Conservation (phyloP, 768 basidiomycete species). For the Asterophora lycoperdoides region DNA sequence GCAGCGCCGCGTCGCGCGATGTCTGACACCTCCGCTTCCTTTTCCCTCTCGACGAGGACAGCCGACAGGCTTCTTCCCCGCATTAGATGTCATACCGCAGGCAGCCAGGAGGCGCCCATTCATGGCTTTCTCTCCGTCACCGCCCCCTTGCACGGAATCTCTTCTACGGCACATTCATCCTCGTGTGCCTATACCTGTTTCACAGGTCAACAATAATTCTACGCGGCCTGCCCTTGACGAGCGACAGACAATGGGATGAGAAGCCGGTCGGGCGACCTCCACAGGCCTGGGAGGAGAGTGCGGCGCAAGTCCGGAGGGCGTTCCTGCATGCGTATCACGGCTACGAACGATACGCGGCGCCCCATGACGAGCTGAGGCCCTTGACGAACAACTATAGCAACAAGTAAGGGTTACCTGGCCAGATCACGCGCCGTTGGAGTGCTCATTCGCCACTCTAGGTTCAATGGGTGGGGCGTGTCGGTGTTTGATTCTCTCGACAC, state of each 20-base stretch:
- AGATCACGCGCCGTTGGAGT: background rate
- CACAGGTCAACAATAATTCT: slow-evolving; percentile 15
- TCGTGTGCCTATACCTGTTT: slow-evolving; percentile 26
- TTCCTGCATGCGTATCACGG: slow-evolving; percentile 67
- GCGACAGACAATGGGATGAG: background rate
- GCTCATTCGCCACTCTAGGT: slow-evolving; percentile 34
- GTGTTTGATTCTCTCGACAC: slow-evolving; percentile 83
- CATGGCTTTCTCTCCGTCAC: slow-evolving; percentile 17
- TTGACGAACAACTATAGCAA: slow-evolving; percentile 42
- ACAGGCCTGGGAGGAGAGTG: slow-evolving; percentile 47
- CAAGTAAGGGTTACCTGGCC: slow-evolving; percentile 40
- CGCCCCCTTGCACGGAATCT: slow-evolving; percentile 27
- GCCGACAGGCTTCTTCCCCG: background rate
- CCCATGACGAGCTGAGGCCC: slow-evolving; percentile 61
- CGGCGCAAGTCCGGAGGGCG: slow-evolving; percentile 53
- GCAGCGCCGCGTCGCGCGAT: too few relatives aligned
- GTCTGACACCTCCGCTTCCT: too few relatives aligned
- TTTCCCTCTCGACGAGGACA: too few relatives aligned
- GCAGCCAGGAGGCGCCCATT: background rate
- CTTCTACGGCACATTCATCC: slow-evolving; percentile 24
- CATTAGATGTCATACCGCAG: slow-evolving; percentile 5
- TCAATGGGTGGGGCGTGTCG: slow-evolving; percentile 80
- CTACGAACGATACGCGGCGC: slow-evolving; percentile 57
- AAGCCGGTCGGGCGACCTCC: slow-evolving; percentile 21
- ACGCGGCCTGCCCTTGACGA: slow-evolving; percentile 7